Conservation (phyloP, 208 protist genomes). For the Herpetomonas tarakana region DNA sequence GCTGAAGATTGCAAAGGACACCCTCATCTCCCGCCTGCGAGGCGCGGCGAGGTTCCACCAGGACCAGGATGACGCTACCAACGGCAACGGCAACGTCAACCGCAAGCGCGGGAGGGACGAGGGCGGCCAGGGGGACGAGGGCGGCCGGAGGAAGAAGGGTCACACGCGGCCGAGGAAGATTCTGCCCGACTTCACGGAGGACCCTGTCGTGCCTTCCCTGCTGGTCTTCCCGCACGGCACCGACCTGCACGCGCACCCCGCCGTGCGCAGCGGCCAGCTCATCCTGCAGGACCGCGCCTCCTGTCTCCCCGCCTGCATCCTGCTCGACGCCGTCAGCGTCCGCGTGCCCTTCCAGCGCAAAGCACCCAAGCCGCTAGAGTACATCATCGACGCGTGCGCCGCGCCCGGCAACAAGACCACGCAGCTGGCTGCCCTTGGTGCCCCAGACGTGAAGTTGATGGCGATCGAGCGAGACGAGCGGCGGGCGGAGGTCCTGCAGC, state of each 20-base stretch:
- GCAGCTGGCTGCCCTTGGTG: constrained; percentile 76
- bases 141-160: background rate
- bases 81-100: background rate
- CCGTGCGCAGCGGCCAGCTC: constrained; percentile 79
- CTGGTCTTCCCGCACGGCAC: constrained; percentile 86
- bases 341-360: constrained; percentile 8
- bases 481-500: constrained; percentile 58
- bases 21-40: constrained; percentile 59
- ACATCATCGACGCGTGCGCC: constrained; percentile 89
- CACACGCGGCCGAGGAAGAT: constrained; percentile 11
- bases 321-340: constrained; percentile 73
- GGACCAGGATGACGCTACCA: constrained; percentile 8
- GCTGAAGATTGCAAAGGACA: constrained; percentile 72
- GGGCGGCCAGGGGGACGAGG: background rate
- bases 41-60: constrained; percentile 29
- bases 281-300: constrained; percentile 90
- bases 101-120: constrained; percentile 9
- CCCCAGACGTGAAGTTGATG: constrained; percentile 72
- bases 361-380: constrained; percentile 46
- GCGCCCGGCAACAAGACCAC: constrained; percentile 93
- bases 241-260: constrained; percentile 82
- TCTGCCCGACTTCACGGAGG: constrained; percentile 64
- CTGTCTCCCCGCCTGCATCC: constrained; percentile 87
- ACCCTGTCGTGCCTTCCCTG: constrained; percentile 69
- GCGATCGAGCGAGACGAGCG: constrained; percentile 81